Evolutionary conservation across 2,329 filamentous ascomycete species (phyloP).

Genomic region (Neopestalotiopsis rosae): DNA sequence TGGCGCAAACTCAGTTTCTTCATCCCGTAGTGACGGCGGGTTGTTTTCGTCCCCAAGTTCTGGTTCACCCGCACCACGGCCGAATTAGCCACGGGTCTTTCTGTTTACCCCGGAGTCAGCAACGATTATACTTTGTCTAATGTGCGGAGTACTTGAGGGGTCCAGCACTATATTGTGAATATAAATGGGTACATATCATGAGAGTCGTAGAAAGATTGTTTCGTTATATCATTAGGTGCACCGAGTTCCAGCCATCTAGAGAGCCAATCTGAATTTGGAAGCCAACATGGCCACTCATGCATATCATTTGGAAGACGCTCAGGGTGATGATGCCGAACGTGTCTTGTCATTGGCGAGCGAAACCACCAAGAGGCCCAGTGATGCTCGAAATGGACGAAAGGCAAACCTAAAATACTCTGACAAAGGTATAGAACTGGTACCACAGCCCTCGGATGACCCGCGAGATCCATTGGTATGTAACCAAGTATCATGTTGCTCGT

Average conservation of each 20-base stretch:
- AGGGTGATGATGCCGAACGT: neutral
- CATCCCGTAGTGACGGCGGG: too few species aligned
- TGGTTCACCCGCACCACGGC: neutral
- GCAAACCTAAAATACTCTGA: neutral
- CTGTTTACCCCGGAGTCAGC: neutral
- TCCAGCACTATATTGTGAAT: neutral
- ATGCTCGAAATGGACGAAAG: neutral
- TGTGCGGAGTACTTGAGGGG: slow-evolving; percentile 2
- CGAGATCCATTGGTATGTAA: slow-evolving; percentile 6
- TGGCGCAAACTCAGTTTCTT: too few species aligned
- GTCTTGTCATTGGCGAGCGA: neutral
- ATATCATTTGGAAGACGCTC: neutral
- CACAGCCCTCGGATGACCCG: slow-evolving; percentile 6
- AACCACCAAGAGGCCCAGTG: neutral
- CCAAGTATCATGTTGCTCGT: too few species aligned
- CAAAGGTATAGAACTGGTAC: neutral
- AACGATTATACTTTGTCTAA: neutral
- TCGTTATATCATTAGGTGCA: too few species aligned
- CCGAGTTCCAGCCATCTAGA: neutral
- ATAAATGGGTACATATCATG: neutral
- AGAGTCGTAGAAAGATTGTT: neutral
- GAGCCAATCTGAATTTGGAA: neutral
- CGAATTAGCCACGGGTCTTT: neutral
- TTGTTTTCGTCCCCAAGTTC: too few species aligned
- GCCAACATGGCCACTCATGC: neutral